Evolutionary conservation across 1,284 basidiomycete species (phyloP), one percentile per base, ranked within the genome.

Genomic region (Bondarzewia mesenterica): DNA sequence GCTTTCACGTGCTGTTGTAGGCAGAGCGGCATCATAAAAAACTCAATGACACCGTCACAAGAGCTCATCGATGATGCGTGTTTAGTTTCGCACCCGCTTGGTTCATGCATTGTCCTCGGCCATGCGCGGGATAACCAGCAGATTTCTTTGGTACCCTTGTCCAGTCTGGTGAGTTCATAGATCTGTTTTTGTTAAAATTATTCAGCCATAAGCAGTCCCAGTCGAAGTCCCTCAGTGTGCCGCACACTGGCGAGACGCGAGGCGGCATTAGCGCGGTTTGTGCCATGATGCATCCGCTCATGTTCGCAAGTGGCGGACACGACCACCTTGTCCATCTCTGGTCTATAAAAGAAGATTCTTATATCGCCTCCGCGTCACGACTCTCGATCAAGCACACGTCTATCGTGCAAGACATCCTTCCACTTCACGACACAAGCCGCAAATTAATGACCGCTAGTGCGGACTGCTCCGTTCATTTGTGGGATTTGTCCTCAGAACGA

Each of bases 261-360:
- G 56, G 59, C 12, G 74, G 74, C 5, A 63, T 70, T 25, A 73
- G 71, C 47, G 68, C 70, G 8, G 56, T 77, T 4, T 59, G 68
- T 12, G 39, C 70, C 8, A 60, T 73, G 62, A 57, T 62, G 53
- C 67, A 67, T 23, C 63, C 69, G 7, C 56, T 60, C 21, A 61
- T 62, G 57, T 75, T 77, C 54, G 73, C 65, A 7, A 76, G 65
- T 5, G 76, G 74, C n/a, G 74, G 74, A 6, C 67, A 73, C 45
- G 73, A 77, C 57, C 75, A 75, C 50, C 46, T 56, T 22, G 63
- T 78, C 15, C 74, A 75, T 50, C 54, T 75, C 3, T 77, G 74
- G 75, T 59, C 67, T 16, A 47, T 74, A 4, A 46, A 56, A 21
- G 54, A 62, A 16, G 57, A 63, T 12, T 62, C 65, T 32, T 60